A percentile compares a stretch with the other conserved stretches of the same genome.
Evolutionary conservation across 495 filamentous ascomycete genomes (phyloP).

Genomic region (Durotheca rogersii): DNA sequence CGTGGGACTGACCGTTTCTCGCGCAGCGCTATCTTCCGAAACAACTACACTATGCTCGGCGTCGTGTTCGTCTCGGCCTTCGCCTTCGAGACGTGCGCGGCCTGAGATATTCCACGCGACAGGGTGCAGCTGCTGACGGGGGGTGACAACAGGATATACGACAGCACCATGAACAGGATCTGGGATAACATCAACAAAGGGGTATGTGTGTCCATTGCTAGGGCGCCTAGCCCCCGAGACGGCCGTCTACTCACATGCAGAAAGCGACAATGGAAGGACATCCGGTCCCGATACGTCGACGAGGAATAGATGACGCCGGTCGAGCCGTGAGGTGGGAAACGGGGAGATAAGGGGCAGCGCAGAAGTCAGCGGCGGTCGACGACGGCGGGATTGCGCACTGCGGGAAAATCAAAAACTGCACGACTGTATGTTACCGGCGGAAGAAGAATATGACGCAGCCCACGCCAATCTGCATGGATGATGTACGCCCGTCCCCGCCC

Average conservation of each 20-base stretch:
- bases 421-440: slow-evolving; percentile 22
- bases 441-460: slow-evolving; percentile 14
- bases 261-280: slow-evolving; percentile 99
- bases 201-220: slow-evolving; percentile 67
- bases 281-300: slow-evolving; percentile 80
- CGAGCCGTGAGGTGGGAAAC: neutral
- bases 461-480: slow-evolving; percentile 1
- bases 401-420: slow-evolving; percentile 15
- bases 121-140: slow-evolving; percentile 26
- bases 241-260: slow-evolving; percentile 33
- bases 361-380: neutral
- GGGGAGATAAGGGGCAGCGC: no score
- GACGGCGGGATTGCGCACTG: slow-evolving; percentile 10
- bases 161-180: slow-evolving; percentile 71
- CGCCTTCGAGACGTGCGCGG: slow-evolving; percentile 84
- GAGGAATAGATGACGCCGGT: slow-evolving; percentile 54
- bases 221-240: no score
- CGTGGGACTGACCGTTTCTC: slow-evolving; percentile 34
- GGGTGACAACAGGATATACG: slow-evolving; percentile 70
- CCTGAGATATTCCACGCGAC: neutral
- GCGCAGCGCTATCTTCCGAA: slow-evolving; percentile 74
- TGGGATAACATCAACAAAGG: slow-evolving; percentile 90
- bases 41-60: slow-evolving; percentile 82
- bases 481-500: neutral
- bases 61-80: slow-evolving; percentile 85